These are phyloP conservation scores for Vaccinium darrowii DNA, from an alignment of 148 eudicot genomes.

Conservation along the genomic window DNA sequence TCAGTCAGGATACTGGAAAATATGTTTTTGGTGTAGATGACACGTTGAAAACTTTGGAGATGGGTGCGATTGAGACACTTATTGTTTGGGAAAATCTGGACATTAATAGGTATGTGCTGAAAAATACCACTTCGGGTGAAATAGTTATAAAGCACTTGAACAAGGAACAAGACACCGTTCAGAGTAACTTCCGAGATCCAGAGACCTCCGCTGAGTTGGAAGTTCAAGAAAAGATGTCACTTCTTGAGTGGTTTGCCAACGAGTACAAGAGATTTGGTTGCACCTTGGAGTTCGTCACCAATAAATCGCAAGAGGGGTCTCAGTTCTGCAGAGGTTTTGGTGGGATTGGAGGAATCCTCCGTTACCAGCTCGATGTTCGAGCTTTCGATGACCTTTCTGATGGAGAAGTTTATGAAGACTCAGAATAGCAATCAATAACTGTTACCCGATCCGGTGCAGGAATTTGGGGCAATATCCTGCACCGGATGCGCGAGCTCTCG, in stretches of 20 bases:
- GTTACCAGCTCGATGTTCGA: slow-evolving; percentile 31
- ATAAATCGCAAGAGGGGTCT: slow-evolving; percentile 32
- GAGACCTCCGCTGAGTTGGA: slow-evolving; percentile 24
- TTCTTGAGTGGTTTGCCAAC: slow-evolving; percentile 33
- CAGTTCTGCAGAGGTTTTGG: slow-evolving; percentile 36
- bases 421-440: slow-evolving; percentile 30
- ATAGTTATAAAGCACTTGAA: slow-evolving; percentile 29
- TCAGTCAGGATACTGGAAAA: slow-evolving; percentile 31
- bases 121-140: slow-evolving; percentile 23
- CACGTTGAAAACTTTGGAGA: slow-evolving; percentile 27
- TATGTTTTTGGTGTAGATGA: slow-evolving; percentile 33
- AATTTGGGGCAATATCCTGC: slow-evolving; percentile 14
- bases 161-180: slow-evolving; percentile 23
- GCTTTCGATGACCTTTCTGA: slow-evolving; percentile 26
- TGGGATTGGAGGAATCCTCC: slow-evolving; percentile 32
- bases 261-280: slow-evolving; percentile 30
- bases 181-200: slow-evolving; percentile 26
- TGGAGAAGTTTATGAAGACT: slow-evolving; percentile 25
- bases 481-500: slow-evolving; percentile 16
- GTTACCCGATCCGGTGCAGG: slow-evolving; percentile 18
- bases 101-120: slow-evolving; percentile 26
- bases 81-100: slow-evolving; percentile 36
- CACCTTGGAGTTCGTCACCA: slow-evolving; percentile 27
- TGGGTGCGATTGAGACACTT: slow-evolving; percentile 30
- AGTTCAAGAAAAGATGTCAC: slow-evolving; percentile 26